Evolutionary conservation across 192 early-diverging fungal genomes (phyloP).

Genomic region (Mortierella hygrophila): DNA sequence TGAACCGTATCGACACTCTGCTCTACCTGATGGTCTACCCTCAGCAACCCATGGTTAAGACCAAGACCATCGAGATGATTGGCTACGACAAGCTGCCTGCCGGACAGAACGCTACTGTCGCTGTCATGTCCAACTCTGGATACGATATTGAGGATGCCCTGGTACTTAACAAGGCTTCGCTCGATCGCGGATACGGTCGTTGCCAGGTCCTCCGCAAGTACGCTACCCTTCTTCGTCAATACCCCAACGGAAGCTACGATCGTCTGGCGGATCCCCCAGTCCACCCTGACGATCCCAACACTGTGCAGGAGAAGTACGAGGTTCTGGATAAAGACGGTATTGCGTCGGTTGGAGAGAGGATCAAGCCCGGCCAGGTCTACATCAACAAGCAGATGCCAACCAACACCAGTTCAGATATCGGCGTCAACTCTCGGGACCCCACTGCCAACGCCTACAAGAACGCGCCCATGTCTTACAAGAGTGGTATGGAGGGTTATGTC

Average conservation of each 20-base stretch:
- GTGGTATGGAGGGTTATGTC: slow-evolving; percentile 89
- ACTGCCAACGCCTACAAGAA: slow-evolving; percentile 70
- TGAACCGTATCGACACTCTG: slow-evolving; percentile 94
- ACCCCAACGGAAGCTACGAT: slow-evolving; percentile 90
- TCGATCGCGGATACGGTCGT: slow-evolving; percentile 97
- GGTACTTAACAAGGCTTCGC: slow-evolving; percentile 92
- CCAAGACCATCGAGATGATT: slow-evolving; percentile 97
- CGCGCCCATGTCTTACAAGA: slow-evolving; percentile 89
- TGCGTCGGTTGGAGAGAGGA: slow-evolving; percentile 83
- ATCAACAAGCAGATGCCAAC: slow-evolving; percentile 93
- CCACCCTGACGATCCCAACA: slow-evolving; percentile 34
- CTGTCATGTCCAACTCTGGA: slow-evolving; percentile 97
- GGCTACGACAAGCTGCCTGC: slow-evolving; percentile 94
- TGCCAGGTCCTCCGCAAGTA: slow-evolving; percentile 96
- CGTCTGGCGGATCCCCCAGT: slow-evolving; percentile 77
- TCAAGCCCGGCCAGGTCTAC: slow-evolving; percentile 78
- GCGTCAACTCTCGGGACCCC: slow-evolving; percentile 61
- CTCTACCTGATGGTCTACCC: slow-evolving; percentile 97
- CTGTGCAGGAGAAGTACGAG: slow-evolving; percentile 70
- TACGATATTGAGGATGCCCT: slow-evolving; percentile 99
- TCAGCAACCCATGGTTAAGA: slow-evolving; percentile 98
- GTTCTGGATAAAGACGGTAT: slow-evolving; percentile 92
- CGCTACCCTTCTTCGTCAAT: slow-evolving; percentile 85
- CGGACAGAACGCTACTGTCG: slow-evolving; percentile 92
- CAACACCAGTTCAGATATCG: slow-evolving; percentile 74